Base-by-base conservation (phyloP, 2,329 filamentous ascomycete genomes). In the Trichophyton verrucosum region DNA sequence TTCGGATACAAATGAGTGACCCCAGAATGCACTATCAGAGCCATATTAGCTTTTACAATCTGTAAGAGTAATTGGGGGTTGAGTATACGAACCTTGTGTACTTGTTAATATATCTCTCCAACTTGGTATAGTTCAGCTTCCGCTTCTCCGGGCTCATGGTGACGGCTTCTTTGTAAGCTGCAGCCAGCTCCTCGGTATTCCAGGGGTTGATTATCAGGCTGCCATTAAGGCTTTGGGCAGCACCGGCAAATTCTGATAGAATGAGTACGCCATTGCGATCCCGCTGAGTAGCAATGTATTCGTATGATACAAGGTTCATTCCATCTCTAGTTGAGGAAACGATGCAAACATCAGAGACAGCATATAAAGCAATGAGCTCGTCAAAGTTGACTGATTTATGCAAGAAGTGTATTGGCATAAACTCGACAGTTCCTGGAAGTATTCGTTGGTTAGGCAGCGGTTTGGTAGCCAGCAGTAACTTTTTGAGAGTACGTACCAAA, bases 351-450 rank as follows among this genome's bases (percentile, higher is more conserved):
- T 96, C 94, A 2, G 90, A 94, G 22, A 95, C 87, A 15, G 90
- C 89, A 72, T 97, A 97, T 7, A 97, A 82, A 0, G 91, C 91
- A 57, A 95, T 91, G 40, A 99, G 84, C 76, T 97, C 94, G 67
- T 96, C 91, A 68, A 97, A 96, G 57, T 85, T 85, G 70, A 97
- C 91, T 3, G 89, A 95, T 77, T 96, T 95, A 78, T 97, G 94
- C 69, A 97, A 86, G 78, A 96, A 97, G 75, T 97, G 94, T 68
- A 99, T 97, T 0, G 94, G 94, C 87, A 95, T 96, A 77, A 96
- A 97, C 74, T 97, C 92, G 69, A 97, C 87, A 36, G 91, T 96
- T 72, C 92, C 80, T 82, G 61, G 8, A 56, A 30, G 15, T 13
- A 53, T 61, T 61, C 67, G 61, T 60, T 15, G 9, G 61, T 64